Conservation (phyloP, 2,329 filamentous ascomycete species). For the Furcasterigmium sp. region DNA sequence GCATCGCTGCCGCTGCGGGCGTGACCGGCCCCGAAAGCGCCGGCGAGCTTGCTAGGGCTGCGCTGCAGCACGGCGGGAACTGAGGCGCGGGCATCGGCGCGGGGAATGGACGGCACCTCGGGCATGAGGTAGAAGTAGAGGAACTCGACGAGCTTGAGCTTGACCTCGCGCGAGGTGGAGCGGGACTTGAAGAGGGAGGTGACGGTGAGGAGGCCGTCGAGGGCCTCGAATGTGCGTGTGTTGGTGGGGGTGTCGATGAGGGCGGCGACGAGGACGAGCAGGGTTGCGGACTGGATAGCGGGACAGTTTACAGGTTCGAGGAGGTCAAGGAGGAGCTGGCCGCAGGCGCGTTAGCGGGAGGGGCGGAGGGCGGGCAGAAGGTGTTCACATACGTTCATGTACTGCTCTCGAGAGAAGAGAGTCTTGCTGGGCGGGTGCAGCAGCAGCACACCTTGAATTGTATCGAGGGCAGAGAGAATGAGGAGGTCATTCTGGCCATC, state of each 20-base stretch:
- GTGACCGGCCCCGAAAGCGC: slow-evolving; percentile 42
- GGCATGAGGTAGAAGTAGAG: slow-evolving; percentile 99
- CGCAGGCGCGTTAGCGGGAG: background rate
- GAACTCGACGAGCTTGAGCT: slow-evolving; percentile 94
- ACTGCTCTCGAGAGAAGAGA: slow-evolving; percentile 81
- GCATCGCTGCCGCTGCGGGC: slow-evolving; percentile 20
- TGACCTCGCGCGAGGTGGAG: slow-evolving; percentile 80
- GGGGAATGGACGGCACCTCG: slow-evolving; percentile 61
- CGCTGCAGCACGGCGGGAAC: slow-evolving; percentile 53
- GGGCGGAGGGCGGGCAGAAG: background rate
- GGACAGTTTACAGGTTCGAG: slow-evolving; percentile 90
- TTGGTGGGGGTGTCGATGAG: slow-evolving; percentile 83
- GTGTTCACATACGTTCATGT: slow-evolving; percentile 72
- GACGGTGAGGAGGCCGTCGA: slow-evolving; percentile 86
- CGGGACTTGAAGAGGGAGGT: slow-evolving; percentile 91
- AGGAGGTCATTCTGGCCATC: slow-evolving; percentile 82
- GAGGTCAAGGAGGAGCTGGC: slow-evolving; percentile 79
- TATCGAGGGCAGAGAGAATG: slow-evolving; percentile 80
- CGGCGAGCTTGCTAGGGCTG: slow-evolving; percentile 63
- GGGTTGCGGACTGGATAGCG: slow-evolving; percentile 82
- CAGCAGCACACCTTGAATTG: slow-evolving; percentile 82
- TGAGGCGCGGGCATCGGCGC: slow-evolving; percentile 37
- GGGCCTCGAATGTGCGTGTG: slow-evolving; percentile 84
- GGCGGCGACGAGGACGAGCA: slow-evolving; percentile 84
- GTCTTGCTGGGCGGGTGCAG: slow-evolving; percentile 86